Conservation (phyloP, 305 asterid species). For the Striga hermonthica region DNA sequence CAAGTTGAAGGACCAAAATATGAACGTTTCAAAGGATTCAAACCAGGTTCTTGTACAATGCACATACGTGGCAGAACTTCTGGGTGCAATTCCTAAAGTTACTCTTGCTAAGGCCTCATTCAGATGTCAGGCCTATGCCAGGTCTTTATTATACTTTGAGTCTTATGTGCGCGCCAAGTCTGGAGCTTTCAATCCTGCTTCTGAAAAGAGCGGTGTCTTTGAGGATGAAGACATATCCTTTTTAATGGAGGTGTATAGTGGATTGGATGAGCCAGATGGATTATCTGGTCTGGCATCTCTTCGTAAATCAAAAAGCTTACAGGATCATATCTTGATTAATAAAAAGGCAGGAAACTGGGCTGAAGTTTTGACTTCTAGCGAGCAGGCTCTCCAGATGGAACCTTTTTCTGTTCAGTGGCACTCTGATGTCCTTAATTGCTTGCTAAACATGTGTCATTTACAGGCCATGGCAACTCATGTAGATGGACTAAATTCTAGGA, state of each 20-base stretch:
- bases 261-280: slow-evolving; percentile 95
- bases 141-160: slow-evolving; percentile 90
- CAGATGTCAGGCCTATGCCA: slow-evolving; percentile 95
- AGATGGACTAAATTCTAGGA: slow-evolving; percentile 86
- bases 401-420: slow-evolving; percentile 82
- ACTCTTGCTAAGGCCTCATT: slow-evolving; percentile 94
- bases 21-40: slow-evolving; percentile 40
- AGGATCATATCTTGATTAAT: slow-evolving; percentile 82
- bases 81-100: slow-evolving; percentile 85
- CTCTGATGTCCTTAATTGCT: slow-evolving; percentile 94
- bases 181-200: slow-evolving; percentile 93
- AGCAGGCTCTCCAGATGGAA: slow-evolving; percentile 96
- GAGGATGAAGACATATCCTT: slow-evolving; percentile 88
- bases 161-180: slow-evolving; percentile 80
- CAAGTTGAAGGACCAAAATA: slow-evolving; percentile 57
- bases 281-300: slow-evolving; percentile 89
- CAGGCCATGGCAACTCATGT: slow-evolving; percentile 97
- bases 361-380: slow-evolving; percentile 90
- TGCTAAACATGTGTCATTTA: slow-evolving; percentile 88
- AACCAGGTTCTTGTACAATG: slow-evolving; percentile 71
- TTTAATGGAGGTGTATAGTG: slow-evolving; percentile 88
- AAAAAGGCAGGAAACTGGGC: slow-evolving; percentile 99
- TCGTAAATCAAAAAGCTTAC: slow-evolving; percentile 79
- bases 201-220: slow-evolving; percentile 76
- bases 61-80: slow-evolving; percentile 74